A percentile compares a stretch with the other conserved stretches of the same genome.
Conservation (phyloP, 2,329 filamentous ascomycete genomes). For the Arachnomyces sp. region DNA sequence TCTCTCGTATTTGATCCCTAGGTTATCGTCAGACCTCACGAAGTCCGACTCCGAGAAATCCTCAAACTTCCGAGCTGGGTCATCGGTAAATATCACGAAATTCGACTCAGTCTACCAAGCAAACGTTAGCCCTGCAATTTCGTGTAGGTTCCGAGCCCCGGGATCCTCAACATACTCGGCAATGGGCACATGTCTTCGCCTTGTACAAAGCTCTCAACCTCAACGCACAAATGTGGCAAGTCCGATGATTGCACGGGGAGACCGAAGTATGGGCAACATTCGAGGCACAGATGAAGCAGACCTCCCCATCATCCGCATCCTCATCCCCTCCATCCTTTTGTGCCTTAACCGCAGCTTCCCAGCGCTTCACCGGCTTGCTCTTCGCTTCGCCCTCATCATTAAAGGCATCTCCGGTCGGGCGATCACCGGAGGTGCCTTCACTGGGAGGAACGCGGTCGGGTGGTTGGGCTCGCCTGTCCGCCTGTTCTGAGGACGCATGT, state of each 20-base stretch:
- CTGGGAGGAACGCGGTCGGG: constrained; percentile 28
- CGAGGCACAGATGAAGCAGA: constrained; percentile 97
- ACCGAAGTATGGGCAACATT: constrained; percentile 79
- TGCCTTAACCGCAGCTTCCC: constrained; percentile 4
- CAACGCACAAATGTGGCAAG: constrained; percentile 91
- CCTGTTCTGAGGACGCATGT: constrained; percentile 4
- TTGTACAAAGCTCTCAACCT: constrained; percentile 91
- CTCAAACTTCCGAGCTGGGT: constrained; percentile 70
- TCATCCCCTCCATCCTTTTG: constrained; percentile 30
- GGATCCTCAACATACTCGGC: constrained; percentile 54
- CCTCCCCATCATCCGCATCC: constrained; percentile 60
- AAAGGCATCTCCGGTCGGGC: constrained; percentile 41
- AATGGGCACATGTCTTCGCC: constrained; percentile 93
- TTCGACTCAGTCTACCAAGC: constrained; percentile 33
- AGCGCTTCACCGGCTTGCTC: constrained; percentile 19
- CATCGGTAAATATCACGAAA: constrained; percentile 88
- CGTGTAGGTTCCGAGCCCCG: not conserved
- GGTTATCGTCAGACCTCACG: constrained; percentile 67
- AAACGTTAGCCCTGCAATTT: not conserved
- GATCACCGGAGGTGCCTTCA: constrained; percentile 37
- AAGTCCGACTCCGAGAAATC: constrained; percentile 71
- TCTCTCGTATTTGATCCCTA: constrained; percentile 86
- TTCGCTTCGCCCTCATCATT: constrained; percentile 24
- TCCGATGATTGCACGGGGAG: constrained; percentile 89
- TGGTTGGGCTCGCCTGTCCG: constrained; percentile 18